These are phyloP conservation scores for Solanum gracilifrons DNA, from an alignment of 257 asterid species.

Conservation along the genomic window DNA sequence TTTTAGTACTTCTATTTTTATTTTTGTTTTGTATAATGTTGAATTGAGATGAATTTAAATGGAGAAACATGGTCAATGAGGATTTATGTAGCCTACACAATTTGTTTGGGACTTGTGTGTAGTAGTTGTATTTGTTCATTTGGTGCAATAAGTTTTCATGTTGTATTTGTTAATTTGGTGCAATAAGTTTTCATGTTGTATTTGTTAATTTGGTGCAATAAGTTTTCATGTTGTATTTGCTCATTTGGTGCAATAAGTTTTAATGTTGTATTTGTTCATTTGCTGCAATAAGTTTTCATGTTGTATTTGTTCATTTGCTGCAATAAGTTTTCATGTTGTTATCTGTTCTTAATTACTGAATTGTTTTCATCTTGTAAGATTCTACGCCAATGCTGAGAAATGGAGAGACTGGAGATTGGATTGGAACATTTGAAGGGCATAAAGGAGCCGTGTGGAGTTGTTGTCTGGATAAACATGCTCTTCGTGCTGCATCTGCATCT, in stretches of 20 bases:
- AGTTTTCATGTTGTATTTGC: background rate
- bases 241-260: background rate
- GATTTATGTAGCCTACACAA: background rate
- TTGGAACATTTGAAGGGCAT: conserved; percentile 97
- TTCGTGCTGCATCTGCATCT: conserved; percentile 94
- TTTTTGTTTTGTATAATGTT: background rate
- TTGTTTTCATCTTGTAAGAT: conserved; percentile 29
- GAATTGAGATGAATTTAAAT: background rate
- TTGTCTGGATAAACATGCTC: conserved; percentile 78
- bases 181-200: background rate
- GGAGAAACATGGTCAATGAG: background rate
- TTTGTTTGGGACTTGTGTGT: background rate
- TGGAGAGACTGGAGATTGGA: conserved; percentile 99
- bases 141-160: background rate
- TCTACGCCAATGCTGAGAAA: conserved; percentile 93
- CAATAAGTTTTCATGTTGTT: background rate
- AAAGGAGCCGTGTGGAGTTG: conserved; percentile 99
- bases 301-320: background rate
- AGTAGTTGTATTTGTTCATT: background rate
- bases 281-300: background rate
- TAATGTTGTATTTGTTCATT: no score
- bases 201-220: background rate
- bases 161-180: background rate
- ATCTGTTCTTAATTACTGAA: background rate
- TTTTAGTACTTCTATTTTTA: background rate